These are phyloP conservation scores for Rhynchosporium secalis DNA, from an alignment of 2,329 filamentous ascomycete species.

Conservation along the genomic window DNA sequence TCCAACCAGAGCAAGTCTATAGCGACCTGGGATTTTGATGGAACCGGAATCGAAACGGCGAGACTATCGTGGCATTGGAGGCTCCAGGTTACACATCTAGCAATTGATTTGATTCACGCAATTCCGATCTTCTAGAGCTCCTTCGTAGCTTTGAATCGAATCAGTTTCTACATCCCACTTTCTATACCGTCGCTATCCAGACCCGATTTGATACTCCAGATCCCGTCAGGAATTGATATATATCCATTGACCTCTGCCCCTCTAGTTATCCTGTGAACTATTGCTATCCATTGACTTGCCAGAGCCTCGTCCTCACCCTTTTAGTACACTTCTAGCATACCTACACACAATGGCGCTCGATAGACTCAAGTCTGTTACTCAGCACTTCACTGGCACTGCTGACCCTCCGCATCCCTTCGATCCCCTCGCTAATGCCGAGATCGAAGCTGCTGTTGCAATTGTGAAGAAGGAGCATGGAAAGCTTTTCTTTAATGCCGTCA, in stretches of 20 bases:
- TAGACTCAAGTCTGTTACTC: conserved; percentile 62
- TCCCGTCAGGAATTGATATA: conserved; percentile 31
- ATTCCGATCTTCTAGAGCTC: conserved; percentile 19
- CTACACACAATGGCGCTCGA: conserved; percentile 56
- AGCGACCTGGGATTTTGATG: conserved; percentile 21
- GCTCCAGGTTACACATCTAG: conserved; percentile 14
- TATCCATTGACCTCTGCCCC: conserved; percentile 21
- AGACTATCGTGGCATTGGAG: conserved; percentile 24
- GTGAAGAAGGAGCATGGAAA: conserved; percentile 69
- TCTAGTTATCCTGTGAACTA: neutral
- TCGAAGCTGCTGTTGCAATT: conserved; percentile 67
- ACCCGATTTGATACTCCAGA: conserved; percentile 37
- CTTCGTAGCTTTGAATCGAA: conserved; percentile 15
- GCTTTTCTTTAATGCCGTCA: conserved; percentile 83
- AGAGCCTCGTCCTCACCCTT: neutral
- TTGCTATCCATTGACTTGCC: neutral
- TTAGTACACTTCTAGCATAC: neutral
- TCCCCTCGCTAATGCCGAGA: conserved; percentile 71
- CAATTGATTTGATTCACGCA: conserved; percentile 15
- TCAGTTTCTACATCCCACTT: conserved; percentile 24
- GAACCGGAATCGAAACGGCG: conserved; percentile 14
- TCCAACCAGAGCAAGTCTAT: conserved; percentile 27
- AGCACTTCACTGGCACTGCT: conserved; percentile 57
- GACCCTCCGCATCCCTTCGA: conserved; percentile 71
- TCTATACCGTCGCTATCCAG: conserved; percentile 24